Evolutionary conservation across 768 basidiomycete genomes (phyloP).

Genomic region (Harrya chromipes): DNA sequence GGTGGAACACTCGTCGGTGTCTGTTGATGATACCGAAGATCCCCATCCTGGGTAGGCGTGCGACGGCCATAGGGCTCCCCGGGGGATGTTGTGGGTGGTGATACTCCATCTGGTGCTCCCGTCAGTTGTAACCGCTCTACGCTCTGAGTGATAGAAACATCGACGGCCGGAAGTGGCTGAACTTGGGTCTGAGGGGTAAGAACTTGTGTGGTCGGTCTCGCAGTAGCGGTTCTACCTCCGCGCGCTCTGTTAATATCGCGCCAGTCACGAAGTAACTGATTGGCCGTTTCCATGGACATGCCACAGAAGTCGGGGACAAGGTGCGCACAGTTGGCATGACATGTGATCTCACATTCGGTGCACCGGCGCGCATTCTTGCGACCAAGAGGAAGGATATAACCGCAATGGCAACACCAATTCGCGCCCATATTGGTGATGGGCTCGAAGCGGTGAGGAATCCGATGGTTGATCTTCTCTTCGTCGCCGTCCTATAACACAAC

Average conservation of each 20-base stretch:
- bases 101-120: slow-evolving; percentile 34
- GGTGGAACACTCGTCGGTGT: slow-evolving; percentile 32
- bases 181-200: slow-evolving; percentile 31
- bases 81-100: slow-evolving; percentile 18
- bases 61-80: slow-evolving; percentile 24
- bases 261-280: slow-evolving; percentile 85
- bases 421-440: slow-evolving; percentile 95
- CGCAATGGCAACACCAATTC: slow-evolving; percentile 99
- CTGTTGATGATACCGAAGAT: slow-evolving; percentile 40
- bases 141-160: slow-evolving; percentile 31
- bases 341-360: slow-evolving; percentile 94
- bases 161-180: slow-evolving; percentile 31
- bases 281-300: slow-evolving; percentile 99
- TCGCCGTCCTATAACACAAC: slow-evolving; percentile 70
- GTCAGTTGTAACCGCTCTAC: slow-evolving; percentile 49
- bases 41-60: slow-evolving; percentile 34
- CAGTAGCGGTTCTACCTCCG: slow-evolving; percentile 38
- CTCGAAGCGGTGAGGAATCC: slow-evolving; percentile 98
- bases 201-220: slow-evolving; percentile 37
- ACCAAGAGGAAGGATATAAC: slow-evolving; percentile 95
- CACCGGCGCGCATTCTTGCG: slow-evolving; percentile 96
- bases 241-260: slow-evolving; percentile 83
- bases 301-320: slow-evolving; percentile 99
- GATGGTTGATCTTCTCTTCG: slow-evolving; percentile 98
- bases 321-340: slow-evolving; percentile 96